phyloP scores from a whole-genome alignment of 352 stramenopile species.

The Phytophthora agathidicida region DNA sequence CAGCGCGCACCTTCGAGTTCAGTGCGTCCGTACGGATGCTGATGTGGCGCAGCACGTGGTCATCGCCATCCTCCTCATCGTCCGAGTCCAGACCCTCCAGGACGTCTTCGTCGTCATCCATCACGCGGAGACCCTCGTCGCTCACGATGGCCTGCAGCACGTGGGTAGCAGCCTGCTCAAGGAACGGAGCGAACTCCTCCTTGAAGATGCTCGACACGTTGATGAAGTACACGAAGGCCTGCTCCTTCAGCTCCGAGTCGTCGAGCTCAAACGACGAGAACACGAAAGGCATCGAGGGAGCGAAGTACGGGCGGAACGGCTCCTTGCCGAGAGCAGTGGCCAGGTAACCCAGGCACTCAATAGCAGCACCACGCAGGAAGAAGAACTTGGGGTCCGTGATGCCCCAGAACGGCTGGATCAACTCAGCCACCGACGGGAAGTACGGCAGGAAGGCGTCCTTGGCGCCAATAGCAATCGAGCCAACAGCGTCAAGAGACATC shows the following conservation, averaged over 20 bases:
- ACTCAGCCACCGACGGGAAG: slow-evolving; percentile 87
- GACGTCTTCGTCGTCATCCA: slow-evolving; percentile 76
- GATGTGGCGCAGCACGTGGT: slow-evolving; percentile 76
- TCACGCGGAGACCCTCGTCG: slow-evolving; percentile 76
- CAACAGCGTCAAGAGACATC: slow-evolving; percentile 97
- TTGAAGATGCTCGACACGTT: slow-evolving; percentile 99
- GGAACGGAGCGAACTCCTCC: slow-evolving; percentile 95
- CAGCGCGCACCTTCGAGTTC: slow-evolving; percentile 85
- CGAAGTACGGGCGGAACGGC: slow-evolving; percentile 95
- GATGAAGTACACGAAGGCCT: slow-evolving; percentile 98
- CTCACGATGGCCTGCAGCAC: slow-evolving; percentile 78
- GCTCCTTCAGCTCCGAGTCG: slow-evolving; percentile 97
- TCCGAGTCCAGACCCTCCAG: slow-evolving; percentile 80
- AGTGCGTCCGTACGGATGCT: slow-evolving; percentile 88
- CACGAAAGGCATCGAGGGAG: slow-evolving; percentile 94
- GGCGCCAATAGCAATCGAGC: slow-evolving; percentile 96
- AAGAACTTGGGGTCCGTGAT: slow-evolving; percentile 94
- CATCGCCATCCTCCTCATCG: slow-evolving; percentile 79
- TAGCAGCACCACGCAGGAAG: slow-evolving; percentile 93
- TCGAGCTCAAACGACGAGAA: slow-evolving; percentile 93
- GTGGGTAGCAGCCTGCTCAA: slow-evolving; percentile 79
- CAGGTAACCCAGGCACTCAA: slow-evolving; percentile 99
- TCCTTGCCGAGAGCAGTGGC: slow-evolving; percentile 96
- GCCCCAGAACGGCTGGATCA: slow-evolving; percentile 90
- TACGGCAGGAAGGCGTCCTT: slow-evolving; percentile 98